Evolutionary conservation across 768 basidiomycete genomes (phyloP).

Genomic region (Termitomyces bulborhizus): DNA sequence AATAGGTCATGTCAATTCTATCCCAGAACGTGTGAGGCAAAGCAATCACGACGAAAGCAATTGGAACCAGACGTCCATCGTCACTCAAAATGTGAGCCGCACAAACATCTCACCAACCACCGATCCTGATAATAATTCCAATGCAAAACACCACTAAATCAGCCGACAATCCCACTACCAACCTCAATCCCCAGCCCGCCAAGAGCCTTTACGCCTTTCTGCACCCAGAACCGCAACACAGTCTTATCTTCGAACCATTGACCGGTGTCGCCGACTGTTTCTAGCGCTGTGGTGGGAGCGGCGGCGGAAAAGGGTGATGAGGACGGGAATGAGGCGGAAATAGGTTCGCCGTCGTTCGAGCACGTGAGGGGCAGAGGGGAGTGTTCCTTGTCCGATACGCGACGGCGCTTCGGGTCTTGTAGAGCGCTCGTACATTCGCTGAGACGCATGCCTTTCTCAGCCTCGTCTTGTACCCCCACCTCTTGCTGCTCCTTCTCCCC

Average conservation of each 20-base stretch:
- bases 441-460: background rate
- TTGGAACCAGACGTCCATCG: too few relatives aligned
- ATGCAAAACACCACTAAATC: background rate
- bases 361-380: background rate
- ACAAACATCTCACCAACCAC: too few relatives aligned
- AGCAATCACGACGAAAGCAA: too few relatives aligned
- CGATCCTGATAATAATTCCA: too few relatives aligned
- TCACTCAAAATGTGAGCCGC: too few relatives aligned
- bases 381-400: background rate
- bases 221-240: conserved; percentile 44
- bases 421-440: background rate
- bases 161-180: conserved; percentile 32
- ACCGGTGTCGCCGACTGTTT: conserved; percentile 11
- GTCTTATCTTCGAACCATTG: conserved; percentile 51
- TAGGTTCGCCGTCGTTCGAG: background rate
- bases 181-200: conserved; percentile 39
- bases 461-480: background rate
- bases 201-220: conserved; percentile 44
- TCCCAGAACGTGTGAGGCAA: too few relatives aligned
- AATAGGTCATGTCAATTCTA: too few relatives aligned
- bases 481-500: background rate
- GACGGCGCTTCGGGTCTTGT: background rate
- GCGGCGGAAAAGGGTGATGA: background rate
- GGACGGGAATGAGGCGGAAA: background rate
- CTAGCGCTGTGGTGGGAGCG: background rate